Percentiles rank a stretch among this genome's conserved stretches.
Conservation (phyloP, 306 rosid species). For the Vigna nakashimae region DNA sequence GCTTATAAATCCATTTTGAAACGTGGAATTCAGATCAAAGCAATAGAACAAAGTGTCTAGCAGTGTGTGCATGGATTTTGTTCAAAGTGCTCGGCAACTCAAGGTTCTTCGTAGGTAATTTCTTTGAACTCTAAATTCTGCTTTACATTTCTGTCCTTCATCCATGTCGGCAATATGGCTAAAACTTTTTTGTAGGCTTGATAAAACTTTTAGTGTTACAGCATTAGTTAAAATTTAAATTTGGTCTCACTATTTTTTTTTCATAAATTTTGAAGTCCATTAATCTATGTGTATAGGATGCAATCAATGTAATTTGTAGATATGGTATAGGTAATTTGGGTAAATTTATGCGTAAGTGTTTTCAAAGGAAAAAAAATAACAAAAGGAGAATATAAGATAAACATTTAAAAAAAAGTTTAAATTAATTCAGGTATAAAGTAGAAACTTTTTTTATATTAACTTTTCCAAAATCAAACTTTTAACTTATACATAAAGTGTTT, state of each 20-base stretch:
- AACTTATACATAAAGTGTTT: too few species aligned
- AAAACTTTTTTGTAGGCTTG: background rate
- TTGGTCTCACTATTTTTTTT: background rate
- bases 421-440: too few species aligned
- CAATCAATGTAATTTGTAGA: background rate
- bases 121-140: slow-evolving; percentile 9
- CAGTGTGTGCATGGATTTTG: slow-evolving; percentile 11
- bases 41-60: slow-evolving; percentile 50
- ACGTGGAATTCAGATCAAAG: slow-evolving; percentile 57
- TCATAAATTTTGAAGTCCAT: background rate
- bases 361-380: too few species aligned
- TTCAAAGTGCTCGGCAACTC: slow-evolving; percentile 39
- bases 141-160: slow-evolving; percentile 36
- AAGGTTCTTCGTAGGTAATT: slow-evolving; percentile 44
- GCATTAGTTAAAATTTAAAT: background rate
- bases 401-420: too few species aligned
- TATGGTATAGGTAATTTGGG: background rate
- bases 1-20: slow-evolving; percentile 68
- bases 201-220: background rate
- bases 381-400: too few species aligned
- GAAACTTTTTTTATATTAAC: too few species aligned
- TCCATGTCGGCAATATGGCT: background rate
- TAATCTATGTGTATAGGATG: slow-evolving; percentile 1
- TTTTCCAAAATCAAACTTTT: too few species aligned
- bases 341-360: too few species aligned